Evolutionary conservation across 768 basidiomycete genomes (phyloP), one percentile per base, ranked within the genome.

Genomic region (Russula griseocarnosa): DNA sequence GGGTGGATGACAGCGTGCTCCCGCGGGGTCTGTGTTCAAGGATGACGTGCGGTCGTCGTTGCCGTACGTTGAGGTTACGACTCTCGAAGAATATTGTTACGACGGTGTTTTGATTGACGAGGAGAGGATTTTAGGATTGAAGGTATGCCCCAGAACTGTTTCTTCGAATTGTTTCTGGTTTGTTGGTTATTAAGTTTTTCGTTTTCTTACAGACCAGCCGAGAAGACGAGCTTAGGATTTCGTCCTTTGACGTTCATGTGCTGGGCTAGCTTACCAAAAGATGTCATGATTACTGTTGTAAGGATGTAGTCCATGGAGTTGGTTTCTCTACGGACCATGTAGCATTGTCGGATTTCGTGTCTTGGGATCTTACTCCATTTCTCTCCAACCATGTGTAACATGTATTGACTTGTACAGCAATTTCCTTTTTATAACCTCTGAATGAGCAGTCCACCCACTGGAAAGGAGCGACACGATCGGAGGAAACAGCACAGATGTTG

Each of bases 31-130:
- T 16, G 62, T 69, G n/a, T 71, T 71, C 64, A 61, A 61, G 44
- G 61, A 66, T 13, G 56, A 61, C 28, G 61, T 73, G 36, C 50
- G 55, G 55, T 67, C 68, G 18, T 47, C 65, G 24, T 40, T 74
- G 55, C 71, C 71, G 42, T 74, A 73, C 34, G 54, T 69, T 10
- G 71, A 73, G 65, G 59, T 55, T 20, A 63, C 55, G 22, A 68
- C 69, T 18, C 32, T 34, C n/a, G 47, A 40, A 0, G 38, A 44
- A 20, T 71, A 69, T 53, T 53, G 60, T 1, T 71, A 71, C 26
- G 65, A 71, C 16, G 70, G 72, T 18, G 69, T 69, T 28, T 24
- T 74, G 56, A 68, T 74, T 10, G 73, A 74, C 34, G 73, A 73
- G 58, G 73, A 71, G 47, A 65, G 71, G 24, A 68, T 74, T 36